Evolutionary conservation across 2,329 filamentous ascomycete genomes (phyloP), one percentile per base, ranked within the genome.

Genomic region (Diplodia scrobiculata): DNA sequence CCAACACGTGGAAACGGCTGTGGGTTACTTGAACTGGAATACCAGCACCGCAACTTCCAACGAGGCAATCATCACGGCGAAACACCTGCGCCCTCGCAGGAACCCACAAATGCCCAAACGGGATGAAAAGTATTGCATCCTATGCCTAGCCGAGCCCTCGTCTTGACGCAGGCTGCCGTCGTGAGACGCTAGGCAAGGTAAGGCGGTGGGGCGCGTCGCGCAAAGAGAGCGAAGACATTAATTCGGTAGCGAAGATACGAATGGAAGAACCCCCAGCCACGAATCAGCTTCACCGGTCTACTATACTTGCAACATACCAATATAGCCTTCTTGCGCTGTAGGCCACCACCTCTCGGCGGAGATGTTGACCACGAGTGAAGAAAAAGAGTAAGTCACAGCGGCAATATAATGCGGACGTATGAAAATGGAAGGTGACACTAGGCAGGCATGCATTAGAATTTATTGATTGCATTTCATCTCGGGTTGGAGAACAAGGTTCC

Each of bases 61-160:
- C 55, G 5, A 11, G 21, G 55, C 27, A 60, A 27, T 60, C 55
- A 60, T 60, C 25, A 60, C 47, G 47, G 29, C 36, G 55, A 60
- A 60, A 60, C 55, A 21, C 17, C 38, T 54, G 21, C 32, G 38
- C 52, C 52, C 32, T 34, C 5, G 27, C n/a, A 48, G 19, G 25
- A 34, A 27, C 25, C 21, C 55, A n/a, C 25, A 21, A 32, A 60
- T 34, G 19, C 32, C 27, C 9, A 60, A 60, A 48, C 32, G 27
- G 47, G 25, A 19, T 3, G 55, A 41, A 48, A 10, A 60, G 32
- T 60, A 60, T 41, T 48, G 55, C 38, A 32, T 36, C 3, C n/a
- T 32, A 27, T 48, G 55, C 45, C 55, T 60, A 48, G 55, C 54
- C 54, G 54, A 41, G 36, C 36, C 17, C 14, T 7, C 21, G n/a